Evolutionary conservation across 2,329 filamentous ascomycete genomes (phyloP), one percentile per base, ranked within the genome.

Genomic region (Cytospora leucostoma): DNA sequence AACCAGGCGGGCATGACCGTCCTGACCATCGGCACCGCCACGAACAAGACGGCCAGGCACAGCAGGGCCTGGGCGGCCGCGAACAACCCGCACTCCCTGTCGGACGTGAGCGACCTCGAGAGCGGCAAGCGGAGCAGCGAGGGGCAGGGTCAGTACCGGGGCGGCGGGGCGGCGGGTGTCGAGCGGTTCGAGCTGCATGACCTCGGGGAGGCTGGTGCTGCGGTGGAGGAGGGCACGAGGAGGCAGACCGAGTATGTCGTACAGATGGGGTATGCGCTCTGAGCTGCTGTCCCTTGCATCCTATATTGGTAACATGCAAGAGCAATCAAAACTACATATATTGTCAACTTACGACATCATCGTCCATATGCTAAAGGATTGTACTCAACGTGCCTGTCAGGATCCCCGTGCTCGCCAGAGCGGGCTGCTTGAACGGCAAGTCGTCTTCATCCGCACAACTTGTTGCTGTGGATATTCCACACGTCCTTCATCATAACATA

Each of bases 1-100:
- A 61, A 40, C 38, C 38, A 37, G 50, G 50, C 50, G 6, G 37
- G 17, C 50, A n/a, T 17, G n/a, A 35, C 35, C 32, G n/a, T 52
- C 27, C 11, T 15, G 40, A 61, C 58, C 13, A 27, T 61, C 4
- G 58, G 58, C 13, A 55, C 58, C 37, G 58, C n/a, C 0, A 61
- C 58, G n/a, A 61, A 49, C 51, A 61, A 49, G 15, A 61, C 58
- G n/a, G 58, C 51, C 32, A 47, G 58, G 51, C 37, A 61, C 35
- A 61, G 58, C 32, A 38, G 58, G 7, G 58, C 58, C n/a, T 61
- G 58, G 58, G 58, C 58, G 19, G 58, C 58, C 4, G 58, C 58
- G 2, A 61, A 61, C 32, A 61, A 61, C 38, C 58, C 58, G 19
- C 58, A 61, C 32, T 61, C 58, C 32, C 58, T 61, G 33, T 61